A percentile compares a stretch with the other conserved stretches of the same genome.
phyloP scores from a whole-genome alignment of 2,329 filamentous ascomycete genomes.

The Myriangium duriaei region DNA sequence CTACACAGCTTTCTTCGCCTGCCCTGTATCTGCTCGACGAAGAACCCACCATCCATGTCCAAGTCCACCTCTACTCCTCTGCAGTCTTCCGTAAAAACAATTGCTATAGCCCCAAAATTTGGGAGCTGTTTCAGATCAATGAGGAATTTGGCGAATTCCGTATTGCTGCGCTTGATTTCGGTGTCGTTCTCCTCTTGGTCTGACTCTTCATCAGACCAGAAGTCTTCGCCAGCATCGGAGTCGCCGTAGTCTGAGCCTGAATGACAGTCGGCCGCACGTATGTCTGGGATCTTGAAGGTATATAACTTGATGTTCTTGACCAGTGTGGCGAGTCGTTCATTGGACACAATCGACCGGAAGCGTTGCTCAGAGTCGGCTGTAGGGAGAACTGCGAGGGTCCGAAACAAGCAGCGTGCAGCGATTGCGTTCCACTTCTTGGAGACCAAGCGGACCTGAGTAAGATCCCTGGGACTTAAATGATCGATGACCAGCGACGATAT shows the following conservation, averaged over 20 bases:
- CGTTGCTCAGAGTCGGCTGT: neutral
- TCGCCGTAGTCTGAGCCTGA: too few species aligned
- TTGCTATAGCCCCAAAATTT: neutral
- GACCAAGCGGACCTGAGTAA: too few species aligned
- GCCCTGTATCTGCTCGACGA: neutral
- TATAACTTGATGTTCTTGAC: conserved; percentile 1
- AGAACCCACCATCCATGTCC: neutral
- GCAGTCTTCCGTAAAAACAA: neutral
- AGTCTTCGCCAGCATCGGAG: neutral
- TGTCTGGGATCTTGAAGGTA: too few species aligned
- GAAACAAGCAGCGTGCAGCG: conserved; percentile 1
- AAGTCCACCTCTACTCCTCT: neutral
- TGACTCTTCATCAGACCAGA: neutral
- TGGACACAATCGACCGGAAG: neutral
- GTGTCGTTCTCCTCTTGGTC: conserved; percentile 1
- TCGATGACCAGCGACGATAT: too few species aligned
- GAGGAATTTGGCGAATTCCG: neutral
- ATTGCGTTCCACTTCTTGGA: too few species aligned
- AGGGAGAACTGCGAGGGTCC: neutral
- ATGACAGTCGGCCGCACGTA: too few species aligned
- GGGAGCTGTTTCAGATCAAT: neutral
- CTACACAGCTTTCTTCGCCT: too few species aligned
- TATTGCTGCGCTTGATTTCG: too few species aligned
- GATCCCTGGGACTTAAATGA: too few species aligned
- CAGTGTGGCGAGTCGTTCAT: neutral